Base-by-base conservation (phyloP, 2,329 filamentous ascomycete species). In the Pestalotiopsis fici region DNA sequence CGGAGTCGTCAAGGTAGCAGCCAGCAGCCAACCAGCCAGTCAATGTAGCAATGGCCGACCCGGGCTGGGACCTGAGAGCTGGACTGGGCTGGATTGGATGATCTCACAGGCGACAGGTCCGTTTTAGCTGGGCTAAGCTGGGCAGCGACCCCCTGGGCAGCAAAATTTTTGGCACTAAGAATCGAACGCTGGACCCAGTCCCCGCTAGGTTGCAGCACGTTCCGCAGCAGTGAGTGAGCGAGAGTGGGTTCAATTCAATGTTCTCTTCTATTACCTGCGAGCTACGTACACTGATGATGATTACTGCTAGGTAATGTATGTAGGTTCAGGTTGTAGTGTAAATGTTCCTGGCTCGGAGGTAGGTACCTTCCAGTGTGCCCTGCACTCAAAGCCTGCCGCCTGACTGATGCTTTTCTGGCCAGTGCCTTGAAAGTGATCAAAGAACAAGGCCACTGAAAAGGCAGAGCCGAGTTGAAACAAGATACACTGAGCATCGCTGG, bases 151-250 rank as follows among this genome's bases (percentile, higher is more conserved):
- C 27, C 57, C 27, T 31, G 55, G 55, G 23, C 31, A 59, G 57
- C 50, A 65, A 55, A 66, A 61, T 66, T 66, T 66, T 66, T 54
- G 37, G 56, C 64, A 55, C 64, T 66, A 61, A 21, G 43, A 50
- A 21, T 18, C 9, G 43, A 21, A 50, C 43, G 43, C 64, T 47
- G 23, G 35, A 37, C 18, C 43, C 25, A 21, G 63, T 50, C 64
- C 37, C 64, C 64, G 64, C 64, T 66, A 66, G 59, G 50, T 50
- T 50, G 43, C 43, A 66, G 64, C 57, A 66, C 12, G 35, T 50
- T 37, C 54, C 64, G 35, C 43, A 15, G 43, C 43, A 50, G 43
- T 50, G 39, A 43, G 39, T 43, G 43, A 23, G 59, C 31, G 4
- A 13, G 27, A 18, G 23, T 23, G 59, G 28, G 23, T 25, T 59